These are phyloP conservation scores for Aureobasidium sp. DNA, from an alignment of 2,329 filamentous ascomycete species.

Conservation along the genomic window DNA sequence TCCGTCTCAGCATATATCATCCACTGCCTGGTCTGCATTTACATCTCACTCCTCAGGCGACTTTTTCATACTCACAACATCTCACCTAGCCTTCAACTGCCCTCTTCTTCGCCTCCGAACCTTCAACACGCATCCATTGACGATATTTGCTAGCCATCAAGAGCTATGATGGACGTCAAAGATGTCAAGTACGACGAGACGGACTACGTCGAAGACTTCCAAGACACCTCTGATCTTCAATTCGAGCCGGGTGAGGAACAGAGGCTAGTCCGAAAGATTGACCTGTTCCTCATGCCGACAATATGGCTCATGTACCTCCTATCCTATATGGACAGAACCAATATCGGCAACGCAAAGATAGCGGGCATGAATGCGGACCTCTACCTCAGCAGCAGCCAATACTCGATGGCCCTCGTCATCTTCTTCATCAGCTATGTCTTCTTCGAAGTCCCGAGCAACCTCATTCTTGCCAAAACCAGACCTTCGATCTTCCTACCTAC, in stretches of 20 bases:
- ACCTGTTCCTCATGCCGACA: slow-evolving; percentile 41
- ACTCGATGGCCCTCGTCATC: slow-evolving; percentile 45
- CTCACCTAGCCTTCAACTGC: too few species aligned
- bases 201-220: too few species aligned
- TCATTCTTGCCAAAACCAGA: slow-evolving; percentile 41
- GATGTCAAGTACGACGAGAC: too few species aligned
- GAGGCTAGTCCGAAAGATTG: slow-evolving; percentile 36
- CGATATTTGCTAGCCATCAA: too few species aligned
- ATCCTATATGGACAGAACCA: slow-evolving; percentile 19
- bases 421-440: slow-evolving; percentile 47
- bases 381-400: slow-evolving; percentile 34
- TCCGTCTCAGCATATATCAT: too few species aligned
- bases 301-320: slow-evolving; percentile 44
- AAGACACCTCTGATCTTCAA: too few species aligned
- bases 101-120: too few species aligned
- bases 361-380: slow-evolving; percentile 42
- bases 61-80: too few species aligned
- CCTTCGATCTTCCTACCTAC: slow-evolving; percentile 45
- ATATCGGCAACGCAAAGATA: slow-evolving; percentile 47
- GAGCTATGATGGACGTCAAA: too few species aligned
- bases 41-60: too few species aligned
- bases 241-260: slow-evolving; percentile 24
- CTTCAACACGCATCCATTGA: too few species aligned
- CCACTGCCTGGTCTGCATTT: too few species aligned
- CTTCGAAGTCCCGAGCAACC: slow-evolving; percentile 47